Conservation (phyloP, 2,329 filamentous ascomycete genomes). For the Trichoderma citrinoviride region DNA sequence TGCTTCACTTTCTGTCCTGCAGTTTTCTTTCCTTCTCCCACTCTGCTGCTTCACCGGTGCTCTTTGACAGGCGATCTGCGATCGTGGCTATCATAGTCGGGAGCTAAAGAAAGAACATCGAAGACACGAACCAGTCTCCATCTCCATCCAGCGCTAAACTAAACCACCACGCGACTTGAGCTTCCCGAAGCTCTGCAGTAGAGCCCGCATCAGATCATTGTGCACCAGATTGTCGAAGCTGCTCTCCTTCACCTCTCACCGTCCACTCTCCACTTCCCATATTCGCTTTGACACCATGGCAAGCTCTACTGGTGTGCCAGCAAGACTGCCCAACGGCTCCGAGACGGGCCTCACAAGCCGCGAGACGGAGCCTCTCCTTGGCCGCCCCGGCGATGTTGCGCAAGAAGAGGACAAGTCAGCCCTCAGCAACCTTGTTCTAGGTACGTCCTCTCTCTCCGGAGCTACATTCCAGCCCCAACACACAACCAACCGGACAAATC, state of each 20-base stretch:
- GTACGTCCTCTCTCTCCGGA: slow-evolving; percentile 46
- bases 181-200: not conserved
- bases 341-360: slow-evolving; percentile 29
- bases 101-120: not conserved
- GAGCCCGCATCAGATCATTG: not conserved
- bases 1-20: not conserved
- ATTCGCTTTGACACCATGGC: slow-evolving; percentile 50
- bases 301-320: slow-evolving; percentile 65
- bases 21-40: not conserved
- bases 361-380: slow-evolving; percentile 47
- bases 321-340: slow-evolving; percentile 37
- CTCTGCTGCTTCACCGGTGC: not conserved
- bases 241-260: not conserved
- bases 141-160: not conserved
- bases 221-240: not conserved
- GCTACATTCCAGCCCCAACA: not conserved
- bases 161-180: not conserved
- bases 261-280: too few relatives aligned
- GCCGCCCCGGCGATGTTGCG: slow-evolving; percentile 66
- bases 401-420: slow-evolving; percentile 65
- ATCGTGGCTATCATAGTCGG: not conserved
- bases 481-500: not conserved
- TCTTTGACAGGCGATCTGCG: not conserved
- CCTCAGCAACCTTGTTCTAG: slow-evolving; percentile 69
- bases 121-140: not conserved